A percentile compares a stretch with the other conserved stretches of the same genome.
Conservation (phyloP, 2,329 filamentous ascomycete genomes). For the Neofusicoccum cordaticola region DNA sequence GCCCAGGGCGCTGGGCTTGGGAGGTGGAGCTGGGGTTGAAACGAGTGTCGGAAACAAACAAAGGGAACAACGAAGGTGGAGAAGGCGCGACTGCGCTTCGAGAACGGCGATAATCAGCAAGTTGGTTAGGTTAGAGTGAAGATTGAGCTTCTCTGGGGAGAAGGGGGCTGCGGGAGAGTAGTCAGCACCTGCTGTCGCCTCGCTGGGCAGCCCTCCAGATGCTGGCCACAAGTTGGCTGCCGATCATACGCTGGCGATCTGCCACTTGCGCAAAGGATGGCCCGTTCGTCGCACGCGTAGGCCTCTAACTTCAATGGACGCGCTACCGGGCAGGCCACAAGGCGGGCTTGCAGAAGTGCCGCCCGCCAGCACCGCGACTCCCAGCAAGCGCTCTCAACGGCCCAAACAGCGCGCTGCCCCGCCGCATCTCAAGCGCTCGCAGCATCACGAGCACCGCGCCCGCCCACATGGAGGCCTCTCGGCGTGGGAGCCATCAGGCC, state of each 20-base stretch:
- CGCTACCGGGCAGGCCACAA: not conserved
- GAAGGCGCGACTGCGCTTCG: constrained; percentile 12
- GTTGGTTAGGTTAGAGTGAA: not conserved
- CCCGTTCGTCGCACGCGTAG: constrained; percentile 11
- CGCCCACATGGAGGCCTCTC: not conserved
- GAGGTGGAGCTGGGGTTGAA: constrained; percentile 4
- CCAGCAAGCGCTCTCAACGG: not conserved
- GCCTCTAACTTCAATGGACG: not conserved
- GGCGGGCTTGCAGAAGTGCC: constrained; percentile 1
- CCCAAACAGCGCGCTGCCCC: not conserved
- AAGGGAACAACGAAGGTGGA: constrained; percentile 2
- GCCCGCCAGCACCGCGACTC: not conserved
- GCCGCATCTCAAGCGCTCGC: not conserved
- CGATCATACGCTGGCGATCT: constrained; percentile 12
- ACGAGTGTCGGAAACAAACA: constrained; percentile 13
- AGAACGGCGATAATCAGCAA: not conserved
- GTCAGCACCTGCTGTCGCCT: constrained; percentile 6
- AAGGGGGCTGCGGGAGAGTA: constrained; percentile 13
- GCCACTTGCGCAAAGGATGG: constrained; percentile 12
- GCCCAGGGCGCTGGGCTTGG: not conserved
- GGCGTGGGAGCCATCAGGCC: not conserved
- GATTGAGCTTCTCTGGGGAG: not conserved
- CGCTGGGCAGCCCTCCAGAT: not conserved
- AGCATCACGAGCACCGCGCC: not conserved
- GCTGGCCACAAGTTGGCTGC: constrained; percentile 1